Conservation (phyloP, 805 yeast genomes). For the Cephaloascus albidus region DNA sequence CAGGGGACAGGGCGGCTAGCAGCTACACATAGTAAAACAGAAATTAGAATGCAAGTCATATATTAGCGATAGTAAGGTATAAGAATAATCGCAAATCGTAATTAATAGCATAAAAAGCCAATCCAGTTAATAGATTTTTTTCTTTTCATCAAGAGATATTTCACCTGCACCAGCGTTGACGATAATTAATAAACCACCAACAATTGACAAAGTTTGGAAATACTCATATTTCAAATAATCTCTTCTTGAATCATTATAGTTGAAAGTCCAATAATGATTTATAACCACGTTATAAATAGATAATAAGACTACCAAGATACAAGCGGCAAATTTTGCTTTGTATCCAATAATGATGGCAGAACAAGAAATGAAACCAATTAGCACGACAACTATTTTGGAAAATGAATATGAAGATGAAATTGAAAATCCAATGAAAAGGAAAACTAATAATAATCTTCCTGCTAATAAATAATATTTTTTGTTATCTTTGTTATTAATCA, state of each 20-base stretch:
- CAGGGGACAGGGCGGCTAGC: too few relatives aligned
- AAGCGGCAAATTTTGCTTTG: constrained; percentile 85
- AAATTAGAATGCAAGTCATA: too few relatives aligned
- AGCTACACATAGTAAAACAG: too few relatives aligned
- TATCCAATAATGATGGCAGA: constrained; percentile 81
- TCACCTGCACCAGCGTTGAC: constrained; percentile 97
- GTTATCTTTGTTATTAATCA: constrained; percentile 60
- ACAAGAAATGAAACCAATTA: constrained; percentile 64
- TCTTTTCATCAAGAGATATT: constrained; percentile 88
- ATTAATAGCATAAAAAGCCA: too few relatives aligned
- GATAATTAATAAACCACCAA: constrained; percentile 85
- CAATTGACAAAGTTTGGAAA: constrained; percentile 89
- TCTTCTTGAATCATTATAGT: constrained; percentile 62
- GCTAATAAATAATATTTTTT: constrained; percentile 78
- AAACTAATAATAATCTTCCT: constrained; percentile 79
- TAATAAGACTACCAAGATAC: constrained; percentile 56
- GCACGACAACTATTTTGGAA: constrained; percentile 51
- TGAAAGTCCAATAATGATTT: constrained; percentile 85
- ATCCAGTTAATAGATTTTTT: constrained; percentile 72
- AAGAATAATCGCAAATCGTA: too few relatives aligned
- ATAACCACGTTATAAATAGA: constrained; percentile 67
- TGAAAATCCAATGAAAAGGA: constrained; percentile 79
- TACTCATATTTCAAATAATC: constrained; percentile 88
- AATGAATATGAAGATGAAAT: constrained; percentile 67
- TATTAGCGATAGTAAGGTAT: too few relatives aligned